These are phyloP conservation scores for Hypoxylon sp. DNA, from an alignment of 2,329 filamentous ascomycete species.

Conservation along the genomic window DNA sequence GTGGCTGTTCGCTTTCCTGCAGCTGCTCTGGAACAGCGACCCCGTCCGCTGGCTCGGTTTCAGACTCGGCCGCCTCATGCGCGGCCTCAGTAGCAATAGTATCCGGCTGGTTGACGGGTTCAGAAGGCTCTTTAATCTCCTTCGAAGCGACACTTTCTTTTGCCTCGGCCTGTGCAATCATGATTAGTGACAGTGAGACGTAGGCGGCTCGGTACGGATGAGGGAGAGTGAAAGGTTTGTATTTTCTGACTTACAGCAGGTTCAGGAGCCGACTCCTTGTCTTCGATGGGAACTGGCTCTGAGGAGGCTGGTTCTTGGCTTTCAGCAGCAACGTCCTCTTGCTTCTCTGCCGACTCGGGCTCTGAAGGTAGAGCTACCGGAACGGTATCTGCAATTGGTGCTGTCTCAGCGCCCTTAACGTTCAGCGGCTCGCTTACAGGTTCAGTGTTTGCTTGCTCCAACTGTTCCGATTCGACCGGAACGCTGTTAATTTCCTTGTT, in stretches of 20 bases:
- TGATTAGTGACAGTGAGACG: conserved; percentile 1
- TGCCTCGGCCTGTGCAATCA: conserved; percentile 2
- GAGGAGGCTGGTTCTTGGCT: conserved; percentile 20
- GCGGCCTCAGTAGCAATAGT: neutral
- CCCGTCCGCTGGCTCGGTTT: neutral
- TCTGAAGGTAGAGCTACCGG: neutral
- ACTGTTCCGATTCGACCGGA: no score
- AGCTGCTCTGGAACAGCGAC: neutral
- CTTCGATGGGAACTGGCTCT: neutral
- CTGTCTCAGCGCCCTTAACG: neutral
- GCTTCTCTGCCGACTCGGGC: neutral
- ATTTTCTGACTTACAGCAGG: conserved; percentile 2
- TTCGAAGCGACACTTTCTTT: neutral
- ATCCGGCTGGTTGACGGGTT: conserved; percentile 6
- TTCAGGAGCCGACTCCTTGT: neutral
- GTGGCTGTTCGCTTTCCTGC: conserved; percentile 6
- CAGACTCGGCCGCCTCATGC: neutral
- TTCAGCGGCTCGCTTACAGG: neutral
- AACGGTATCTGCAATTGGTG: neutral
- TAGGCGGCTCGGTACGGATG: no score
- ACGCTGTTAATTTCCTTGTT: neutral
- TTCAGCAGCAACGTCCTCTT: conserved; percentile 1
- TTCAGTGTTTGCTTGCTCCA: neutral
- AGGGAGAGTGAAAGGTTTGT: neutral
- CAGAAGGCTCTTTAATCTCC: neutral